phyloP scores from a whole-genome alignment of 179 eudicot genomes.

The Beta lomatogona region DNA sequence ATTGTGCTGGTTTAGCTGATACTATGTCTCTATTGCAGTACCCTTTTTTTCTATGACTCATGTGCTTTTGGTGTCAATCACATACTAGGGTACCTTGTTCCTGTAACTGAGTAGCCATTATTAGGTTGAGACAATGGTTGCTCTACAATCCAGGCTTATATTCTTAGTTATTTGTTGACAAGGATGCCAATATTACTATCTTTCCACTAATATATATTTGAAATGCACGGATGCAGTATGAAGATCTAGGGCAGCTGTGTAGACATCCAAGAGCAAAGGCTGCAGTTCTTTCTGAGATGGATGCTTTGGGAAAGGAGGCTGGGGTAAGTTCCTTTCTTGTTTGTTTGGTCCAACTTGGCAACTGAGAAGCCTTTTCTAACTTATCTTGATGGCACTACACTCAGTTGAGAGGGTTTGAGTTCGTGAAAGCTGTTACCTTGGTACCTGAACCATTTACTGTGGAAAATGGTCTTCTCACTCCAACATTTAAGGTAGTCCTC shows the following conservation, averaged over 20 bases:
- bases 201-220: background rate
- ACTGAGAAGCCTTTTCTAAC: slow-evolving; percentile 13
- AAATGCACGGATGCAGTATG: slow-evolving; percentile 50
- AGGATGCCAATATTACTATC: background rate
- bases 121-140: background rate
- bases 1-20: background rate
- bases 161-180: background rate
- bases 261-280: slow-evolving; percentile 81
- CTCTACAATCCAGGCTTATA: background rate
- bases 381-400: slow-evolving; percentile 26
- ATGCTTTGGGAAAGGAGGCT: slow-evolving; percentile 79
- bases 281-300: slow-evolving; percentile 94
- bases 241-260: slow-evolving; percentile 75
- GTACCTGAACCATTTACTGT: slow-evolving; percentile 75
- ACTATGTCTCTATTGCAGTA: background rate
- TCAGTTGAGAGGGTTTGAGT: slow-evolving; percentile 85
- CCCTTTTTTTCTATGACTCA: background rate
- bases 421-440: slow-evolving; percentile 77
- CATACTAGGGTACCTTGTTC: background rate
- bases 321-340: slow-evolving; percentile 45
- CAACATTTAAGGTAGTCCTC: slow-evolving; percentile 69
- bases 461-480: slow-evolving; percentile 92
- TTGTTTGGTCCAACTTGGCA: background rate
- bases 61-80: background rate
- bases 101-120: background rate